Evolutionary conservation across 2,329 filamentous ascomycete species (phyloP).

Genomic region (Diaporthe velutina): DNA sequence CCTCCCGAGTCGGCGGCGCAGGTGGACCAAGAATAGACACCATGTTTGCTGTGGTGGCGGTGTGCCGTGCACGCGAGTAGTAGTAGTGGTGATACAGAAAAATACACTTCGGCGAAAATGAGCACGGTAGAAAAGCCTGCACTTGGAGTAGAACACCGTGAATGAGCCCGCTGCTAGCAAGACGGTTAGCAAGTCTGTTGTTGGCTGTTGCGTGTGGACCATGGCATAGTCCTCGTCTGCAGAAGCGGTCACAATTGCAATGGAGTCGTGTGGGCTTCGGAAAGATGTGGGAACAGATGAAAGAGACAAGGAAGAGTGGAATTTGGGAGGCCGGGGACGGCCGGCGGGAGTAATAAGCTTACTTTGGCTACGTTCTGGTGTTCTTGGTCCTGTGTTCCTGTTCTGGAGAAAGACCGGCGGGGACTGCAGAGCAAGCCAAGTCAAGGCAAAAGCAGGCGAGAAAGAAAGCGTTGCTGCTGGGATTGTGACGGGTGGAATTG

Average conservation of each 20-base stretch:
- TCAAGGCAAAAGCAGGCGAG: background rate
- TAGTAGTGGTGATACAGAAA: conserved; percentile 4
- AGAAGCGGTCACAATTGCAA: background rate
- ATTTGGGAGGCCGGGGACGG: conserved; percentile 8
- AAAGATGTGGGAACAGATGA: background rate
- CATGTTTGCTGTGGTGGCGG: conserved; percentile 20
- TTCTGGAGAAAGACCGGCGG: background rate
- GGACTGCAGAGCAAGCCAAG: background rate
- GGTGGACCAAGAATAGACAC: conserved; percentile 36
- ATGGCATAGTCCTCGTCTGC: background rate
- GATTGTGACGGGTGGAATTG: conserved; percentile 24
- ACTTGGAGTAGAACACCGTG: background rate
- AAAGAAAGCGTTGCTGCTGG: background rate
- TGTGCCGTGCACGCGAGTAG: background rate
- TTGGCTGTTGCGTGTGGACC: background rate
- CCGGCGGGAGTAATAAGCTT: conserved; percentile 13
- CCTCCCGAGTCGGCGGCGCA: conserved; percentile 36
- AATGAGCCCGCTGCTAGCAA: background rate
- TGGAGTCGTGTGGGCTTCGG: background rate
- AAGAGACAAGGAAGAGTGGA: background rate
- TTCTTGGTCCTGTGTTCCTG: conserved; percentile 1
- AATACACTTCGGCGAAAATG: background rate
- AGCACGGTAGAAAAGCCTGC: conserved; percentile 1
- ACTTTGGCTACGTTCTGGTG: background rate
- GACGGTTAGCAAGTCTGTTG: background rate